Conservation (phyloP, 805 yeast species). For the Yarrowia sp. region DNA sequence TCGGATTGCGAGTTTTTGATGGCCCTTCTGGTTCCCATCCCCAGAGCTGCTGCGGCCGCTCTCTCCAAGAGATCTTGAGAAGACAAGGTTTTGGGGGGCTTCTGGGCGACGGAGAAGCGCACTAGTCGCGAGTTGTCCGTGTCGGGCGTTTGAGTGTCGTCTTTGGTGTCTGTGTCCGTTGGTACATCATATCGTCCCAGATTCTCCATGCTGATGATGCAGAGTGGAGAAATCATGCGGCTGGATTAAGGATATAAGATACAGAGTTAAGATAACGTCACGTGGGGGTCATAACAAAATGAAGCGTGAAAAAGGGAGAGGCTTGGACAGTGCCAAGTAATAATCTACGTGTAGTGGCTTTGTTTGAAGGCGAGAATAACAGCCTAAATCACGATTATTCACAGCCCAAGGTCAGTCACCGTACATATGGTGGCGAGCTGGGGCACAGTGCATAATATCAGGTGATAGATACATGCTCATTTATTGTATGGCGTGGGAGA, state of each 20-base stretch:
- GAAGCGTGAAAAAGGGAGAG: no score
- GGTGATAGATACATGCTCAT: neutral
- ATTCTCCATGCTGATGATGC: neutral
- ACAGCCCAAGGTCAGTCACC: neutral
- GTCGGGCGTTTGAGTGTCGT: neutral
- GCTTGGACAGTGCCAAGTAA: no score
- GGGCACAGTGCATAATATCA: neutral
- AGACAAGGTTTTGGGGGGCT: neutral
- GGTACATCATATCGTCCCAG: slow-evolving; percentile 5
- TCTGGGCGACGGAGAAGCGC: slow-evolving; percentile 1
- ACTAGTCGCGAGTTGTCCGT: neutral
- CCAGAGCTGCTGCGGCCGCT: neutral
- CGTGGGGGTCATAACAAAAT: no score
- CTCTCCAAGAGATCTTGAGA: neutral
- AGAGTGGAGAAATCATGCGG: slow-evolving; percentile 8
- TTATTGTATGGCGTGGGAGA: no score
- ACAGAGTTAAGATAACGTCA: slow-evolving; percentile 2
- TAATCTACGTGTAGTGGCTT: no score
- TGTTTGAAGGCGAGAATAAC: no score
- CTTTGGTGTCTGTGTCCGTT: neutral
- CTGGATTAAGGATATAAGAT: neutral
- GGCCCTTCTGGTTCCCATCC: neutral
- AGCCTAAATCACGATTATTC: no score
- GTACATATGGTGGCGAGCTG: no score
- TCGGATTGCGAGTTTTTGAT: neutral